These are phyloP conservation scores for Silene uniflora DNA, from an alignment of 148 eudicot species.

Conservation along the genomic window DNA sequence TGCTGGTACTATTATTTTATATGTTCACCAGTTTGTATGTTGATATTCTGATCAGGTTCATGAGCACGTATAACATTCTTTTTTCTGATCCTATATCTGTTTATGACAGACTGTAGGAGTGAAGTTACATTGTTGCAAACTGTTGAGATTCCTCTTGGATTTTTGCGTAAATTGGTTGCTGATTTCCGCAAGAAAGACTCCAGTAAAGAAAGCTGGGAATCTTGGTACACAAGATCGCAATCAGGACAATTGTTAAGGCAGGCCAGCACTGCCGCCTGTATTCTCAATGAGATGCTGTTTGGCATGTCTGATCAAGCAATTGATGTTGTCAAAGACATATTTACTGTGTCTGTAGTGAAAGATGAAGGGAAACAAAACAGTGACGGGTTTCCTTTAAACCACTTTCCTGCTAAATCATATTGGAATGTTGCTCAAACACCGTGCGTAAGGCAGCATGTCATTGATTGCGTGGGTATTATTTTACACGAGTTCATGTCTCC, in stretches of 20 bases:
- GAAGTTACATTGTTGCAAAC: constrained; percentile 58
- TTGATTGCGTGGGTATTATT: constrained; percentile 65
- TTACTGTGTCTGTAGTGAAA: constrained; percentile 31
- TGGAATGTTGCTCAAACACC: constrained; percentile 41
- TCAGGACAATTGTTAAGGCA: constrained; percentile 78
- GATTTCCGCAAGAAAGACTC: constrained; percentile 62
- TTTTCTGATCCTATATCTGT: constrained; percentile 15
- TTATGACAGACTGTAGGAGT: constrained; percentile 46
- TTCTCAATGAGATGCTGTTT: constrained; percentile 81
- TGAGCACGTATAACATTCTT: not conserved
- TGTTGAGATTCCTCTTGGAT: constrained; percentile 69
- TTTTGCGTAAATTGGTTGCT: constrained; percentile 59
- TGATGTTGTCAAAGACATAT: constrained; percentile 40
- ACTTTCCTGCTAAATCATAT: constrained; percentile 26
- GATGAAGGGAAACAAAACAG: constrained; percentile 26
- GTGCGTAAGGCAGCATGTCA: constrained; percentile 42
- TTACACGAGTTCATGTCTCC: constrained; percentile 74
- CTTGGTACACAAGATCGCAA: constrained; percentile 70
- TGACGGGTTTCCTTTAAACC: constrained; percentile 18
- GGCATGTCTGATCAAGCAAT: constrained; percentile 71
- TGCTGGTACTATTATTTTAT: constrained; percentile 44
- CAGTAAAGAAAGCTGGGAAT: constrained; percentile 69
- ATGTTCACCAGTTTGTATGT: not conserved
- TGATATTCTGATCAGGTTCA: constrained; percentile 13
- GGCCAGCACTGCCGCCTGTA: constrained; percentile 79